phyloP scores from a whole-genome alignment of 495 filamentous ascomycete genomes.

The Podospora australis region DNA sequence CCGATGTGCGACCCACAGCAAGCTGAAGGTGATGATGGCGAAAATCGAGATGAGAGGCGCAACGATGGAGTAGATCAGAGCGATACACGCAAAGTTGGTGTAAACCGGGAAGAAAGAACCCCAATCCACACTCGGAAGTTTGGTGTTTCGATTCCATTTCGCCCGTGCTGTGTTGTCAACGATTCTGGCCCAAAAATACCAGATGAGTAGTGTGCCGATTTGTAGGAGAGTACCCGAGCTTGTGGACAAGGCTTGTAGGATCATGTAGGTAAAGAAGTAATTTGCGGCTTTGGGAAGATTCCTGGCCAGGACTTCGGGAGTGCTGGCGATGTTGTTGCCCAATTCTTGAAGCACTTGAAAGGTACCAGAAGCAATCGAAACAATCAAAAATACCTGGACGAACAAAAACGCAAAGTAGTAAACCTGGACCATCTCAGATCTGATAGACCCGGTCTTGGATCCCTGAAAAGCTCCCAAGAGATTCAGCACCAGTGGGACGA shows the following conservation, averaged over 20 bases:
- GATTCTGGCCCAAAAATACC: conserved; percentile 72
- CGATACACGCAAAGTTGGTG: conserved; percentile 91
- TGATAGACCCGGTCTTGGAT: conserved; percentile 70
- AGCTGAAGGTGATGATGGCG: conserved; percentile 85
- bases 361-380: conserved; percentile 79
- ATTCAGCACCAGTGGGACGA: conserved; percentile 71
- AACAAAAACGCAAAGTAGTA: conserved; percentile 96
- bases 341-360: conserved; percentile 49
- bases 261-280: conserved; percentile 98
- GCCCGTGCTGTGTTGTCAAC: conserved; percentile 81
- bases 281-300: conserved; percentile 87
- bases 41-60: conserved; percentile 89
- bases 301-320: conserved; percentile 65
- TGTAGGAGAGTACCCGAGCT: conserved; percentile 91
- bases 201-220: conserved; percentile 64
- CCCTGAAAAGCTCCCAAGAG: conserved; percentile 70
- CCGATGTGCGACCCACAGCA: conserved; percentile 94
- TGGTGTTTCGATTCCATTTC: conserved; percentile 82
- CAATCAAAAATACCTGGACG: conserved; percentile 89
- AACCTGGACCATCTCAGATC: conserved; percentile 75
- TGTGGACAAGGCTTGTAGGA: conserved; percentile 84
- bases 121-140: conserved; percentile 75
- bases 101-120: conserved; percentile 93
- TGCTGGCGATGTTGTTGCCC: conserved; percentile 53
- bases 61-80: conserved; percentile 84